Base-by-base conservation (phyloP, 345 rosid genomes). In the Aegle marmelos region DNA sequence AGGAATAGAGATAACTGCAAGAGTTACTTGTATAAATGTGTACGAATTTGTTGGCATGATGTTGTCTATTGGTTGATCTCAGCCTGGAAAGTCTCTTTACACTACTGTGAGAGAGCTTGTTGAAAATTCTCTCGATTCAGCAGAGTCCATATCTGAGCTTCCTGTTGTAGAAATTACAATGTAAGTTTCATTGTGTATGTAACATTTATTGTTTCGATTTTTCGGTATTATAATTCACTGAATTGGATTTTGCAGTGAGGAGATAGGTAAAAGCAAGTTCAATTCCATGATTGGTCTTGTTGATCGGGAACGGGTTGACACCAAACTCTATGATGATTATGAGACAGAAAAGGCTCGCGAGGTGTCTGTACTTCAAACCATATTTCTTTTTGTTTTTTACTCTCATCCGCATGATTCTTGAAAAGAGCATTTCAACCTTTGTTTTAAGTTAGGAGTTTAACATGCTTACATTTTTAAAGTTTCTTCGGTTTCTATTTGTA, bases 81-180 rank as follows among this genome's bases (percentile, higher is more conserved):
- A 95, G 99, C 96, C 99, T 17, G 99, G 99, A 85, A 95, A 95
- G 84, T 82, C 88, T 58, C 90, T 95, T 21, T 92, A 92, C 79
- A 93, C 99, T 74, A 95, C 98, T 19, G 95, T 95, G 73, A 88
- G 99, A 78, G 98, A 95, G 78, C 93, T 95, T 45, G 97, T 93
- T 39, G 99, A 95, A 72, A 95, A 95, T 78, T 90, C 99, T 5
- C 94, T 95, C 56, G 99, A 95, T 89, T 95, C 99, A 2, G 90
- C 98, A 0, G 97, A 95, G 88, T 92, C 99, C 22, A 89, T 93
- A 75, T 92, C 98, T 1, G 95, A 93, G 87, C 97, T 93, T 62
- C 99, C 98, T 53, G 89, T 88, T 17, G 86, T 93, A 69, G 98
- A 95, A 83, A 86, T 93, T 60, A 92, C 97, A 30, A 91, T 93